These are phyloP conservation scores for Tulasnella sp. DNA, from an alignment of 768 basidiomycete genomes.

Conservation along the genomic window DNA sequence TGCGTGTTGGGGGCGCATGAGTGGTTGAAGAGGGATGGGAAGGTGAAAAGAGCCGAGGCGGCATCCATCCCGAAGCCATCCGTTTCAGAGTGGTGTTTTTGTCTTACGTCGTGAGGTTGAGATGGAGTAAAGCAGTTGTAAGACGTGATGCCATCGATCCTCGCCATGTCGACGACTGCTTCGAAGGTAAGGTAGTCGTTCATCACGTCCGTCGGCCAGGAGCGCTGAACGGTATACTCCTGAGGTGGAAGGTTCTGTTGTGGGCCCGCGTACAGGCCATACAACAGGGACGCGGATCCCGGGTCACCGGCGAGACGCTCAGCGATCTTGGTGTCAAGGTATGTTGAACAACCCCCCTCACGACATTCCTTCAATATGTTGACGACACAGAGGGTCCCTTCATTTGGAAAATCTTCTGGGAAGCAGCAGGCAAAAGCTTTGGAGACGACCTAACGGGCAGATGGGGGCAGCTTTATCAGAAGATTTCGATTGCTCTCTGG, in stretches of 20 bases:
- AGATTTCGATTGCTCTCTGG: background rate
- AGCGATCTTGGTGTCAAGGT: background rate
- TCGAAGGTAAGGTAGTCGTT: conserved; percentile 8
- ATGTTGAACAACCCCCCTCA: conserved; percentile 13
- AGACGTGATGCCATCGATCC: conserved; percentile 22
- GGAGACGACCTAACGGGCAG: conserved; percentile 18
- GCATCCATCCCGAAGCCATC: background rate
- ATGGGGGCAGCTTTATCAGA: background rate
- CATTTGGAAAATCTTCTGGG: conserved; percentile 15
- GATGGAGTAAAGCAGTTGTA: conserved; percentile 21
- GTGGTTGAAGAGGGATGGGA: conserved; percentile 30
- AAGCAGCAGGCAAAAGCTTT: conserved; percentile 24
- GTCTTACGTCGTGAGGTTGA: background rate
- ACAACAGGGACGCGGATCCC: conserved; percentile 19
- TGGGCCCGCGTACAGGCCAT: conserved; percentile 25
- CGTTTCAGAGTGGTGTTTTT: background rate
- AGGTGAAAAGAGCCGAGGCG: conserved; percentile 23
- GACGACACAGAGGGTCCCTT: conserved; percentile 1
- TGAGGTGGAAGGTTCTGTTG: conserved; percentile 19
- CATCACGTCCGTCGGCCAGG: background rate
- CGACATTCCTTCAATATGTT: conserved; percentile 14
- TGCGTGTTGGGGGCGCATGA: conserved; percentile 24
- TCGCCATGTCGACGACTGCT: conserved; percentile 22
- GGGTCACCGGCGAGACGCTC: conserved; percentile 23
- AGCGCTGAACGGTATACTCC: conserved; percentile 16